Evolutionary conservation across 345 rosid genomes (phyloP).

Genomic region (Gynandropsis gynandra): DNA sequence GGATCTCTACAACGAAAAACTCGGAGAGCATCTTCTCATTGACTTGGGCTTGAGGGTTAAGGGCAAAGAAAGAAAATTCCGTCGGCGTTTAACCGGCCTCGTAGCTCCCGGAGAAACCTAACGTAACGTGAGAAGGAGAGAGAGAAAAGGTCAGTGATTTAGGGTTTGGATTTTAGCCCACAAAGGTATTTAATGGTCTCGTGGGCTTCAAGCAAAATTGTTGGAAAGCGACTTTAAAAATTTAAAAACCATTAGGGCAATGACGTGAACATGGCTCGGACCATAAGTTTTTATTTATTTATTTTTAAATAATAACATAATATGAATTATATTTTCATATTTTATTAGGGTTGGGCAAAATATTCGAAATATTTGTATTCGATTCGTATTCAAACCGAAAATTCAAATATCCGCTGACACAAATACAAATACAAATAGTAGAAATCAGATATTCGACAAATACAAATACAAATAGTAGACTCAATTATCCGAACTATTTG

Average conservation of each 20-base stretch:
- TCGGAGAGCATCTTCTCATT: slow-evolving; percentile 15
- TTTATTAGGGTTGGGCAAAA: too few relatives aligned
- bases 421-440: too few relatives aligned
- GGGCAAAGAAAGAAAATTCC: not conserved
- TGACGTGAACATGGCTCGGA: not conserved
- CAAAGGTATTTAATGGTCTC: slow-evolving; percentile 2
- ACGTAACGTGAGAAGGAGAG: slow-evolving; percentile 2
- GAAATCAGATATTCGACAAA: too few relatives aligned
- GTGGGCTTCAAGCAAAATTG: slow-evolving; percentile 24
- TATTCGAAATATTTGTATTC: too few relatives aligned
- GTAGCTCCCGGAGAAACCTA: slow-evolving; percentile 15
- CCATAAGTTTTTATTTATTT: not conserved
- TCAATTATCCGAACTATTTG: too few relatives aligned
- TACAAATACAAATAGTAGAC: too few relatives aligned
- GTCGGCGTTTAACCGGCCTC: slow-evolving; percentile 14
- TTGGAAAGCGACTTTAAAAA: not conserved
- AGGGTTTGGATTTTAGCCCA: not conserved
- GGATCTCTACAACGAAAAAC: slow-evolving; percentile 1
- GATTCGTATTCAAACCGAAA: too few relatives aligned
- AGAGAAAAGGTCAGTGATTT: slow-evolving; percentile 14
- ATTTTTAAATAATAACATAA: too few relatives aligned
- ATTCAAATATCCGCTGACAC: too few relatives aligned
- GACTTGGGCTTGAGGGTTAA: slow-evolving; percentile 4
- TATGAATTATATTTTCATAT: too few relatives aligned
- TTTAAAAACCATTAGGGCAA: too few relatives aligned